Base-by-base conservation (phyloP, 805 yeast species). In the Saccharomyces mikatae region DNA sequence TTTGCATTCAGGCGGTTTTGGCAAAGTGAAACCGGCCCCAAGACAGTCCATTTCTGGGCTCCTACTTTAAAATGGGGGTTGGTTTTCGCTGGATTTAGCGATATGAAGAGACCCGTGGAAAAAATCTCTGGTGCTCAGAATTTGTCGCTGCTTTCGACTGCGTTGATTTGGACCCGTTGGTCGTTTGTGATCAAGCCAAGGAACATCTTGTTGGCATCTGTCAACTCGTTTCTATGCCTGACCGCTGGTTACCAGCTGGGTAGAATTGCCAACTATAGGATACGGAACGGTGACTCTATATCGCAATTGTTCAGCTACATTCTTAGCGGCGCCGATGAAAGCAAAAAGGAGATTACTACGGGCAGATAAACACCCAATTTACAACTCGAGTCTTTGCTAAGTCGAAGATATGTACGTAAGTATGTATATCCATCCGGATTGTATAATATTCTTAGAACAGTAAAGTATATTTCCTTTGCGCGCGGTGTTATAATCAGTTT, bases 101-200 rank as follows among this genome's bases (percentile, higher is more conserved):
- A 94, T 71, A 74, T 86, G 58, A 79, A 80, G 59, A 85, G 98
- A 75, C 98, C 99, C 1, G 97, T 90, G 46, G 98, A 94, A 67
- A 84, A 86, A 64, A 79, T 94, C 50, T 85, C 95, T 36, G 97
- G 97, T 57, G 86, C 96, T 26, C 75, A 71, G 54, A 71, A 67
- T 51, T 56, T 67, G 56, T 96, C 99, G 1, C 78, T 94, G 54
- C 79, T 88, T 62, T 90, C 91, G 49, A 94, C 99, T 1, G 98
- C 97, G 53, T 82, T 83, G 54, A 91, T 94, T 65, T 94, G 99
- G 99, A 94, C 99, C 32, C 83, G 99, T 72, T 94, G 99, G 99
- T 90, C 97, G 14, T 81, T 91, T 72, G 94, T 91, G 58, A 92
- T 94, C 67, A 82, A 77, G 61, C 99, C 99, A 49, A 86, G 87